Evolutionary conservation across 768 basidiomycete species (phyloP).

Genomic region (Omphalotus guepiniiformis): DNA sequence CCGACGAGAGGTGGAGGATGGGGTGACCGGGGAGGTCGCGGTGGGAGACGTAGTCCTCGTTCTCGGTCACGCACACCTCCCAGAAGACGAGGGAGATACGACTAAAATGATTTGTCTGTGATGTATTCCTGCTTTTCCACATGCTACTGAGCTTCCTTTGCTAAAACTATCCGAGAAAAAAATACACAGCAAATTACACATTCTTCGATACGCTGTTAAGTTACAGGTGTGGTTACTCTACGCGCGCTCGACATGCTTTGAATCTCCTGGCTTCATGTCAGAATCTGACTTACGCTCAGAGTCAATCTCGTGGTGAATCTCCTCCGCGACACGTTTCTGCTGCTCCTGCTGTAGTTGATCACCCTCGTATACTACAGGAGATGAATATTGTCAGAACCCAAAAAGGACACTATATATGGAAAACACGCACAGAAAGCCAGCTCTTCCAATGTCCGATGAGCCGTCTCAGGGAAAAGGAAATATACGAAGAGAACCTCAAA

Average conservation of each 20-base stretch:
- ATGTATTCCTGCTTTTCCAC: constrained; percentile 38
- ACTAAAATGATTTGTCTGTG: constrained; percentile 29
- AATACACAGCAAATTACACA: too few relatives aligned
- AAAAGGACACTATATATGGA: background rate
- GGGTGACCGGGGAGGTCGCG: constrained; percentile 36
- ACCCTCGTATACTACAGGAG: constrained; percentile 37
- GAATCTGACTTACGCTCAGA: background rate
- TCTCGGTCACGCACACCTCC: constrained; percentile 37
- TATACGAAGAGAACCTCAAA: constrained; percentile 54
- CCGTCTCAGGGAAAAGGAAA: constrained; percentile 62
- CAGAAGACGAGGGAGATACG: constrained; percentile 25
- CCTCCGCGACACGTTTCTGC: constrained; percentile 36
- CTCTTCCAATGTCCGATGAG: constrained; percentile 50
- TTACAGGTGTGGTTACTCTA: too few relatives aligned
- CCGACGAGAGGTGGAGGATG: constrained; percentile 38
- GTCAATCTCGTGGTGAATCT: constrained; percentile 22
- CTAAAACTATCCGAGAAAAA: too few relatives aligned
- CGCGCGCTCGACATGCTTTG: too few relatives aligned
- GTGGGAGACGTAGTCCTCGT: constrained; percentile 35
- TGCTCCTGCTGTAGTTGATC: constrained; percentile 36
- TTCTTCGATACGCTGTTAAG: too few relatives aligned
- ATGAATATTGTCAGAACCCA: background rate
- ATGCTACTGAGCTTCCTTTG: constrained; percentile 34
- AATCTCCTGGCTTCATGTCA: too few relatives aligned
- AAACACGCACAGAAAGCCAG: constrained; percentile 49